Base-by-base conservation (phyloP, 2,329 filamentous ascomycete genomes). In the Colletotrichum lupini region DNA sequence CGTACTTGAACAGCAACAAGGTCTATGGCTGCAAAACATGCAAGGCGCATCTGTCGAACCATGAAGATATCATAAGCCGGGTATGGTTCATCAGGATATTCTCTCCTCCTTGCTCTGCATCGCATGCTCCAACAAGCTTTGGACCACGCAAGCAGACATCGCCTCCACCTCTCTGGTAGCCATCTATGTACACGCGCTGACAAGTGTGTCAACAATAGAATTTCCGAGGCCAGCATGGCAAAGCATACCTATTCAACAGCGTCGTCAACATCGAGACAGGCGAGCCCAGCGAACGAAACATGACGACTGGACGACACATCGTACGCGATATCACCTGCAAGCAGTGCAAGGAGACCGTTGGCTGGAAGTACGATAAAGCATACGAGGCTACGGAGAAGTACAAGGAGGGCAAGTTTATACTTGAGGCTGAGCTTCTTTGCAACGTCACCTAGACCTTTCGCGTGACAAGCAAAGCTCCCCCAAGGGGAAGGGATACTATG, bases 291-390 rank as follows among this genome's bases (percentile, higher is more conserved):
- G 97, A 99, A 85, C 94, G 97, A 76, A 97, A 93, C 85, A 99
- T 99, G 97, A 99, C 97, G 16, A 99, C 97, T 1, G 97, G 97
- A 66, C 91, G 94, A 67, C 97, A 99, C 83, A 89, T 98, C 69
- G 97, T 99, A 60, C 92, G 97, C 72, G 97, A 99, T 82, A 98
- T 99, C 79, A 88, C 88, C 72, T 99, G 97, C 86, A 90, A 93
- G 72, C 94, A 97, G 83, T 99, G 97, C 89, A 93, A 93, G 81
- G 93, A 95, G 82, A 93, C 93, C 35, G 97, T 99, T 66, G 97
- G 97, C 46, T 99, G 97, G 97, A 98, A 98, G 83, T 99, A 99
- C 82, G 97, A 99, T 84, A 98, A 97, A 86, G 97, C 97, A 1
- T 98, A 94, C 82, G 97, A 99, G 86, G 84, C 87, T 42, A 92